A percentile compares a stretch with the other conserved stretches of the same genome.
Evolutionary conservation across 495 filamentous ascomycete genomes (phyloP).

Genomic region (Neurospora sp.): DNA sequence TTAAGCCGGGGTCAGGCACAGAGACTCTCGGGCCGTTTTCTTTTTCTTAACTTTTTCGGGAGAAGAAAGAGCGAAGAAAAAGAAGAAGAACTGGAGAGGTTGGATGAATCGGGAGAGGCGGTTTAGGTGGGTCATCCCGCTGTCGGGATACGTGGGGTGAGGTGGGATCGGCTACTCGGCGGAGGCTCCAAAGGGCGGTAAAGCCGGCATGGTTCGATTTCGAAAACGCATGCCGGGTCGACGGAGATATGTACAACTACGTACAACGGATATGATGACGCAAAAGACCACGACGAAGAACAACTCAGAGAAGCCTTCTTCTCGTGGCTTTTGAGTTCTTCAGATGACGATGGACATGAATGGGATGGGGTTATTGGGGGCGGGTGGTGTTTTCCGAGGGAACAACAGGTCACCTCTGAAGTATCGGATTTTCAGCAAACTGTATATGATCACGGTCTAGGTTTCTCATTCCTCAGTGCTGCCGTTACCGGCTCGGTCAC

Average conservation of each 20-base stretch:
- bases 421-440: background rate
- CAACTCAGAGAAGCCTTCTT: background rate
- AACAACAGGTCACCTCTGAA: background rate
- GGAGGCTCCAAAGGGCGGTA: background rate
- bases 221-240: background rate
- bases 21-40: background rate
- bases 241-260: background rate
- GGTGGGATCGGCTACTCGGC: background rate
- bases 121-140: background rate
- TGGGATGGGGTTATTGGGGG: background rate
- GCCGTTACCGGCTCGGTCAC: background rate
- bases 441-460: background rate
- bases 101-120: background rate
- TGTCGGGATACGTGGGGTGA: background rate
- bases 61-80: background rate
- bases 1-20: conserved; percentile 11
- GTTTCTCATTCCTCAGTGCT: background rate
- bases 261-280: background rate
- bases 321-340: background rate
- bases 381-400: background rate
- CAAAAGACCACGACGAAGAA: background rate
- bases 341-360: background rate
- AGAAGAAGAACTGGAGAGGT: background rate
- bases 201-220: background rate
- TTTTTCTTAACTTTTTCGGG: background rate